These are phyloP conservation scores for Paulownia fortunei DNA, from an alignment of 257 asterid genomes.

Conservation along the genomic window DNA sequence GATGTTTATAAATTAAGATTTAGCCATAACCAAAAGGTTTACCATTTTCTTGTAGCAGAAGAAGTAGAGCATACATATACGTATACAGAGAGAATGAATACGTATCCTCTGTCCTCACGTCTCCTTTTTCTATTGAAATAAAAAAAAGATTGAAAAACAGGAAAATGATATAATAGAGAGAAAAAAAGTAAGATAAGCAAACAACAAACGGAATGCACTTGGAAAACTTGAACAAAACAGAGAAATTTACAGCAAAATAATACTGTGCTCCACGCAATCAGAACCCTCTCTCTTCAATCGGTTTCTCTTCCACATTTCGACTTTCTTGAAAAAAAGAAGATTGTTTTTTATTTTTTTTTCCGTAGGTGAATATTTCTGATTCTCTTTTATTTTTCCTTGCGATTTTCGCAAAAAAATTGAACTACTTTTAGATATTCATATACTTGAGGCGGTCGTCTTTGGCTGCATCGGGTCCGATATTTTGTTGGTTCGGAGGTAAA, in stretches of 20 bases:
- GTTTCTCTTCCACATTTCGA: constrained; percentile 8
- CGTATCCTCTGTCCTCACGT: constrained; percentile 45
- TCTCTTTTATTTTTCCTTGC: constrained; percentile 7
- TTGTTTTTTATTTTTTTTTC: neutral
- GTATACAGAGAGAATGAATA: neutral
- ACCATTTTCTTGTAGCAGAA: neutral
- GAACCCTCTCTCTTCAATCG: constrained; percentile 34
- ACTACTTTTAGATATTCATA: constrained; percentile 12
- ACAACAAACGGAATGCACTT: neutral
- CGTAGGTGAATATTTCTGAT: constrained; percentile 27
- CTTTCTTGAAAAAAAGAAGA: neutral
- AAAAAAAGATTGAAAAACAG: neutral
- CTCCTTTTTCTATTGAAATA: constrained; percentile 31
- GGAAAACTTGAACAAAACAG: constrained; percentile 26
- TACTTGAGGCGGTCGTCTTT: constrained; percentile 33
- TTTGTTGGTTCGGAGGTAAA: constrained; percentile 30
- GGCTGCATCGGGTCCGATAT: constrained; percentile 27
- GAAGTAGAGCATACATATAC: neutral
- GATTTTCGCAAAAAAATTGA: neutral
- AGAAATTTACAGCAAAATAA: constrained; percentile 14
- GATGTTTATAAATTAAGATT: neutral
- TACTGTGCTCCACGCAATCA: constrained; percentile 38
- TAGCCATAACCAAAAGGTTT: neutral
- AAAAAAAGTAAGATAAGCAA: constrained; percentile 8
- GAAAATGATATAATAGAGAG: neutral